phyloP scores from a whole-genome alignment of 2,329 filamentous ascomycete species.

The Epicoccum sorghinum region DNA sequence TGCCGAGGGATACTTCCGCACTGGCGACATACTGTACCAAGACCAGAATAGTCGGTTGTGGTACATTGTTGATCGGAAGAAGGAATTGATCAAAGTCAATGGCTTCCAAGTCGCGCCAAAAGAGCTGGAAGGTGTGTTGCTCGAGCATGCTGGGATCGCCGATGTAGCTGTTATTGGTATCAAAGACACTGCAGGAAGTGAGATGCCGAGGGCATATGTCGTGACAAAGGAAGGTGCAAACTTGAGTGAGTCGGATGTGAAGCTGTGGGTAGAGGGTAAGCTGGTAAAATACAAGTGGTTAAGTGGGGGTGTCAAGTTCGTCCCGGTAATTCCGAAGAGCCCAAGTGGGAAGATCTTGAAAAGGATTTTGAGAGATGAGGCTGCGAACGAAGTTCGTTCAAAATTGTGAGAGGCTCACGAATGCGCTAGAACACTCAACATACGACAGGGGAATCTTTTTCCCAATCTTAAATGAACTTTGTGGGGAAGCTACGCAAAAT shows the following conservation, averaged over 20 bases:
- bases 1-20: too few relatives aligned
- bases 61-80: slow-evolving; percentile 42
- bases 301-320: slow-evolving; percentile 30
- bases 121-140: slow-evolving; percentile 61
- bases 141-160: slow-evolving; percentile 60
- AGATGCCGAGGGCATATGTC: slow-evolving; percentile 55
- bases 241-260: slow-evolving; percentile 24
- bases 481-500: too few relatives aligned
- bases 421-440: too few relatives aligned
- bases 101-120: slow-evolving; percentile 66
- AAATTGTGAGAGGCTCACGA: too few relatives aligned
- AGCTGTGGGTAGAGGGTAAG: slow-evolving; percentile 25
- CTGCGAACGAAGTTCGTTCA: too few relatives aligned
- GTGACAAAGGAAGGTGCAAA: slow-evolving; percentile 35
- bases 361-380: too few relatives aligned
- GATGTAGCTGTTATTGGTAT: slow-evolving; percentile 64
- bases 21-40: too few relatives aligned
- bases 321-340: slow-evolving; percentile 28
- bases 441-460: too few relatives aligned
- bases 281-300: slow-evolving; percentile 46
- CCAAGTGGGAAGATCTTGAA: not conserved
- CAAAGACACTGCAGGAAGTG: slow-evolving; percentile 35
- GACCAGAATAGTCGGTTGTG: too few relatives aligned
- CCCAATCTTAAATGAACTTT: too few relatives aligned
- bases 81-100: slow-evolving; percentile 65